These are phyloP conservation scores for Calamus simplicifolius DNA, from an alignment of 176 grass and related monocot species.

Conservation along the genomic window DNA sequence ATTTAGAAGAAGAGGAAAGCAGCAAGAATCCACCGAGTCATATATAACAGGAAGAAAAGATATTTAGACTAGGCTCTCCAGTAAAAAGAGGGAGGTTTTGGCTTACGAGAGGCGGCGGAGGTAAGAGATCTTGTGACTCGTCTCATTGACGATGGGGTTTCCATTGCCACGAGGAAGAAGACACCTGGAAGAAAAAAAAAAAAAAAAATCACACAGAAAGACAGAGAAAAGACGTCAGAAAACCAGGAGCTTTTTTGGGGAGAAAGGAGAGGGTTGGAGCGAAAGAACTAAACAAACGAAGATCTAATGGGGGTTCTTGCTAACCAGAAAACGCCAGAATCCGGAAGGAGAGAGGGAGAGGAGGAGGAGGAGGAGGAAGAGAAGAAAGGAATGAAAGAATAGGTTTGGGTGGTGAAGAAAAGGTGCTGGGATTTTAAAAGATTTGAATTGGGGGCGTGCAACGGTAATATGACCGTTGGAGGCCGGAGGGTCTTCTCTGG, in stretches of 20 bases:
- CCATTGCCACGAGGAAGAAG: constrained; percentile 21
- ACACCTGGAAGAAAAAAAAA: no score
- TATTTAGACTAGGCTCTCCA: no score
- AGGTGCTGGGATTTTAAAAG: background rate
- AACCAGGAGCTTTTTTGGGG: no score
- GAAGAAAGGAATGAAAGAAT: no score
- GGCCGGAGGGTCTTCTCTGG: background rate
- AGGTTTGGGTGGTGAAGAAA: background rate
- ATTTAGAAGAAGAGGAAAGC: background rate
- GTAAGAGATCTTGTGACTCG: constrained; percentile 39
- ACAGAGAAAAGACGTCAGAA: no score
- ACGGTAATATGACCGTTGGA: constrained; percentile 47
- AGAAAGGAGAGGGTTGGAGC: background rate
- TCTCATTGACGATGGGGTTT: constrained; percentile 50
- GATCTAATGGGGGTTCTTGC: background rate
- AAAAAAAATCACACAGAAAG: no score
- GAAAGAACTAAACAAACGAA: background rate
- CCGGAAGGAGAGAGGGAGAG: background rate
- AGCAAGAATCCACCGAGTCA: no score
- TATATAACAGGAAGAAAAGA: background rate
- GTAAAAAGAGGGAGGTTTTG: no score
- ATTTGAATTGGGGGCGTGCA: constrained; percentile 9
- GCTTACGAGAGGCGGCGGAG: constrained; percentile 25
- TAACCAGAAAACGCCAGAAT: no score
- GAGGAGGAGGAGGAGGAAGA: background rate